A percentile compares a stretch with the other conserved stretches of the same genome.
phyloP scores from a whole-genome alignment of 768 basidiomycete species.

The Suillus tomentosus region DNA sequence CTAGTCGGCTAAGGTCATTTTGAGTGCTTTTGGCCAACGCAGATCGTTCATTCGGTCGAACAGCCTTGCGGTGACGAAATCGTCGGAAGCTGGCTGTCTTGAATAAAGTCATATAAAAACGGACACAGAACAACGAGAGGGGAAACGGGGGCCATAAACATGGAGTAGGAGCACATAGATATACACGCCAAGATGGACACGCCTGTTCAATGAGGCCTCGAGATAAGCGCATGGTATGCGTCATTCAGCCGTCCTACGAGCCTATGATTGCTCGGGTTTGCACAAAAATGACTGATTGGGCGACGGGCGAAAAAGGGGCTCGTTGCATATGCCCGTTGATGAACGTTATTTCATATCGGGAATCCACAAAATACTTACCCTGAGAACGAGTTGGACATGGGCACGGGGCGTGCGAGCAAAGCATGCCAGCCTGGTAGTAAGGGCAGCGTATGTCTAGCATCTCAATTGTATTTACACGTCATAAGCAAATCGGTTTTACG shows the following conservation, averaged over 20 bases:
- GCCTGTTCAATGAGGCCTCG: constrained; percentile 22
- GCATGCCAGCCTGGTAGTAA: not conserved
- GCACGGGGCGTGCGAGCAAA: not conserved
- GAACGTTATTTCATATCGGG: constrained; percentile 1
- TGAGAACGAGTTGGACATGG: not conserved
- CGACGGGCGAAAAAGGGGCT: not conserved
- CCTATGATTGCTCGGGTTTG: not conserved
- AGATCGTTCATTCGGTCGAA: constrained; percentile 43
- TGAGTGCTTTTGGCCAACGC: constrained; percentile 53
- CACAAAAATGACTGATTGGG: not conserved
- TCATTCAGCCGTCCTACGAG: constrained; percentile 4
- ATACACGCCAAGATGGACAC: constrained; percentile 25
- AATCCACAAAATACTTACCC: not conserved
- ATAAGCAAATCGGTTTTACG: not conserved
- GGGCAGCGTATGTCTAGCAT: not conserved
- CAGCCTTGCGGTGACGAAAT: constrained; percentile 47
- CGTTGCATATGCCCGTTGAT: constrained; percentile 2
- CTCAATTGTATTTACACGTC: not conserved
- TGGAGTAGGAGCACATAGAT: constrained; percentile 13
- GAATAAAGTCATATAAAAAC: constrained; percentile 30
- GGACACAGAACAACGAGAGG: constrained; percentile 14
- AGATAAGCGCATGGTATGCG: not conserved
- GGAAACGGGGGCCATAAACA: constrained; percentile 12
- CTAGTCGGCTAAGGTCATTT: constrained; percentile 69
- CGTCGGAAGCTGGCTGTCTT: constrained; percentile 33